phyloP scores from a whole-genome alignment of 768 basidiomycete genomes.

The Hericium coralloides region DNA sequence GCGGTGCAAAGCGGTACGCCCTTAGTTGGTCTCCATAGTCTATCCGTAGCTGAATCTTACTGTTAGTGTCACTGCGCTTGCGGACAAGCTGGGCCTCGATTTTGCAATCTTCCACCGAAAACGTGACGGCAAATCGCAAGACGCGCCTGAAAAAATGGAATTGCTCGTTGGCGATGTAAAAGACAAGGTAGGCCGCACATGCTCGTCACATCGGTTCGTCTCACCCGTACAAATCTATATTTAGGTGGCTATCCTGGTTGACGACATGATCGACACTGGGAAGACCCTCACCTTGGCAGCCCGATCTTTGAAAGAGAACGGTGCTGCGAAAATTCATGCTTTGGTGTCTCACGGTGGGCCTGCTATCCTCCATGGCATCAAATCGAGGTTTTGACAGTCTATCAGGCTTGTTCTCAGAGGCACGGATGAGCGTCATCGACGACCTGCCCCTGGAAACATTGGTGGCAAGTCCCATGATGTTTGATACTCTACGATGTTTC shows the following conservation, averaged over 20 bases:
- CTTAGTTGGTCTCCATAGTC: too few species aligned
- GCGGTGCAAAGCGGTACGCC: conserved; percentile 93
- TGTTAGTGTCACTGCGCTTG: conserved; percentile 84
- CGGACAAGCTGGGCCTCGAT: conserved; percentile 90
- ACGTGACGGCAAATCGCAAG: conserved; percentile 56
- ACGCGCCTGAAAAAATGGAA: conserved; percentile 79
- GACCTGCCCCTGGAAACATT: conserved; percentile 74
- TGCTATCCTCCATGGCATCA: conserved; percentile 7
- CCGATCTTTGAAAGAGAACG: conserved; percentile 80
- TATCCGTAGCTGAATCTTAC: too few species aligned
- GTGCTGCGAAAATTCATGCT: conserved; percentile 80
- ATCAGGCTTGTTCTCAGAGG: conserved; percentile 75
- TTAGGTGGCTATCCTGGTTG: conserved; percentile 88
- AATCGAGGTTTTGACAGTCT: neutral
- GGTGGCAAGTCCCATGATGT: conserved; percentile 49
- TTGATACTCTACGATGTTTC: too few species aligned
- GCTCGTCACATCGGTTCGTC: neutral
- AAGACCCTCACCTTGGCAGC: conserved; percentile 81
- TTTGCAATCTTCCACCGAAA: conserved; percentile 95
- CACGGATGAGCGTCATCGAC: conserved; percentile 57
- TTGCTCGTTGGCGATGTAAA: conserved; percentile 90
- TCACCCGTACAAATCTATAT: conserved; percentile 2
- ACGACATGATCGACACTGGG: conserved; percentile 98
- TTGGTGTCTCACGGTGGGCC: conserved; percentile 83
- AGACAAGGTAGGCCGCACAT: conserved; percentile 53